These are phyloP conservation scores for Penicillium odoratum DNA, from an alignment of 495 filamentous ascomycete genomes.

Conservation along the genomic window DNA sequence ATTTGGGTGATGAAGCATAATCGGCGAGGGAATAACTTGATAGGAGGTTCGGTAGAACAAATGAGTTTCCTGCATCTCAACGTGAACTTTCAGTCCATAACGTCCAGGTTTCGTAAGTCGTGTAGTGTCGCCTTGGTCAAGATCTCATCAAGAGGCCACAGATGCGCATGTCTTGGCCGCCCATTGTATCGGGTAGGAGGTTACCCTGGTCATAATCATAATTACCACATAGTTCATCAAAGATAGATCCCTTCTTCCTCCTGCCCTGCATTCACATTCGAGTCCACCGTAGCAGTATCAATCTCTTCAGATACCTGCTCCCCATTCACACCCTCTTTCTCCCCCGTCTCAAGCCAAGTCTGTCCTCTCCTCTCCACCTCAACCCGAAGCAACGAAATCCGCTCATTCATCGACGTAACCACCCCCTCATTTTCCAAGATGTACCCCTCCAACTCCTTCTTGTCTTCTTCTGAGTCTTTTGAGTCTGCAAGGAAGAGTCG, in stretches of 20 bases:
- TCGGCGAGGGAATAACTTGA: slow-evolving; percentile 1
- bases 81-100: neutral
- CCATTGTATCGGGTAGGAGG: no score
- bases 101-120: neutral
- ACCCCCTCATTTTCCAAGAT: slow-evolving; percentile 72
- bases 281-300: slow-evolving; percentile 4
- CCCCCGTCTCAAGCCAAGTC: slow-evolving; percentile 61
- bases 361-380: slow-evolving; percentile 78
- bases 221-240: slow-evolving; percentile 30
- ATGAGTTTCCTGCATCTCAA: slow-evolving; percentile 3
- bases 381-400: slow-evolving; percentile 63
- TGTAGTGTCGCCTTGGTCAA: neutral
- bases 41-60: slow-evolving; percentile 6
- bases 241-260: slow-evolving; percentile 68
- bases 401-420: slow-evolving; percentile 68
- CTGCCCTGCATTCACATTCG: slow-evolving; percentile 32
- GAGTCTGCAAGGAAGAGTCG: slow-evolving; percentile 54
- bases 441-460: slow-evolving; percentile 48
- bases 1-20: slow-evolving; percentile 10
- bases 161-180: neutral
- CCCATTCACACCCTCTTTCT: slow-evolving; percentile 21
- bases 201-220: neutral
- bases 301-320: slow-evolving; percentile 4
- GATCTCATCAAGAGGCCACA: neutral
- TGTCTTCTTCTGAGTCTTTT: slow-evolving; percentile 61